Base-by-base conservation (phyloP, 1,284 basidiomycete genomes). In the Phellopilus nigrolimitatus region DNA sequence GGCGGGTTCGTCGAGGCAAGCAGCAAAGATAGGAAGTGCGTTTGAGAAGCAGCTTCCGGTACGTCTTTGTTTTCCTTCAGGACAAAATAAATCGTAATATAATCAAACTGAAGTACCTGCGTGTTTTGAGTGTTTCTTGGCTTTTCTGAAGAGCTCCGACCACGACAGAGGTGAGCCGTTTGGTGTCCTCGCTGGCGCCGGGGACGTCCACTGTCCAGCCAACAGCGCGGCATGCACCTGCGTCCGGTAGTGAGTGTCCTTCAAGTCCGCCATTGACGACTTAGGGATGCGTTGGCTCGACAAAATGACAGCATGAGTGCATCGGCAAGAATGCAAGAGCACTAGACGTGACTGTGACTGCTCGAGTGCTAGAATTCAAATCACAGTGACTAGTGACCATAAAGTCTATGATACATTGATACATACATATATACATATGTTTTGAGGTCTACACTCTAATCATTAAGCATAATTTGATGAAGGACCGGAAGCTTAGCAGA, bases 91-190 rank as follows among this genome's bases (percentile, higher is more conserved):
- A 28, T 4, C n/a, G 27, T 24, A 15, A 38, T 31, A 25, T 46
- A 39, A n/a, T n/a, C 24, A 28, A 45, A 46, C 24, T 25, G n/a
- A n/a, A n/a, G 17, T 24, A 53, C 30, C 28, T 21, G 49, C 42
- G 4, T 47, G 57, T 19, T 64, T 71, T 52, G 84, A 88, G 61
- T 95, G 91, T 62, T 94, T 95, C 61, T 87, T 85, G 74, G 91
- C 93, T 66, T 95, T 95, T 59, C 90, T 76, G 22, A 93, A 69
- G 13, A 93, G 76, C 60, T 92, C 88, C 2, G 78, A 73, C 92
- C 91, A 95, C 9, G 80, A 72, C 25, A 95, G 65, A 6, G 67
- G 61, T 0, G 64, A 59, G 13, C 79, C 84, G 43, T 81, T 81
- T 9, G 76, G 77, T 0, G 79, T 72, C 56, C 77, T 84, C 2